phyloP scores from a whole-genome alignment of 257 asterid genomes.

The Fraxinus cuspidata region DNA sequence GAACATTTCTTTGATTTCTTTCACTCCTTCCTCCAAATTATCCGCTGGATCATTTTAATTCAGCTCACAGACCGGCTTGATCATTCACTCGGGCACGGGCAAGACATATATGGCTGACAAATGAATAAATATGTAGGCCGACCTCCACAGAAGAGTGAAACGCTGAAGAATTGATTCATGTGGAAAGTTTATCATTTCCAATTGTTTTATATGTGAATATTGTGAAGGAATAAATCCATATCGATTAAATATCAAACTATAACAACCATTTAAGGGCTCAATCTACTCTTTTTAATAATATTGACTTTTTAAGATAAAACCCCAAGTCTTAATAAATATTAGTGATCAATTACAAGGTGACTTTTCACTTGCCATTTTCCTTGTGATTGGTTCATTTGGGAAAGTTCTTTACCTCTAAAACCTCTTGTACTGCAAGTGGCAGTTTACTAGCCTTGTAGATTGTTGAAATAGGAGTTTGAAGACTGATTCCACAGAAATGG shows the following conservation, averaged over 20 bases:
- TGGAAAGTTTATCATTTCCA: not conserved
- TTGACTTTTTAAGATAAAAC: no score
- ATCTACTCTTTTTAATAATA: no score
- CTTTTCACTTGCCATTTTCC: not conserved
- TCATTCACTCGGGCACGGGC: not conserved
- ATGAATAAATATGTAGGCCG: not conserved
- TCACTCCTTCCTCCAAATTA: not conserved
- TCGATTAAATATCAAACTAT: no score
- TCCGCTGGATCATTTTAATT: not conserved
- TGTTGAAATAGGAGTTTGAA: not conserved
- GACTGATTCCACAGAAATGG: constrained; percentile 1
- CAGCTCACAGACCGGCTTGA: not conserved
- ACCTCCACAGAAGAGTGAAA: not conserved
- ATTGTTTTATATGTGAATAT: not conserved
- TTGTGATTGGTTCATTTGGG: not conserved
- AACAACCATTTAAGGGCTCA: no score
- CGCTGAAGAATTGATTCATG: not conserved
- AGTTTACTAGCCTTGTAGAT: not conserved
- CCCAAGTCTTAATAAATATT: no score
- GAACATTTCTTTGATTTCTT: not conserved
- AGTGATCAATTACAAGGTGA: not conserved
- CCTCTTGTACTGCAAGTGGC: not conserved
- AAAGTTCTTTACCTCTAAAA: not conserved
- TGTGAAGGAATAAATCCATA: no score
- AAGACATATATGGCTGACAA: not conserved